phyloP scores from a whole-genome alignment of 805 yeast species.

The Soucietia sequanensis region DNA sequence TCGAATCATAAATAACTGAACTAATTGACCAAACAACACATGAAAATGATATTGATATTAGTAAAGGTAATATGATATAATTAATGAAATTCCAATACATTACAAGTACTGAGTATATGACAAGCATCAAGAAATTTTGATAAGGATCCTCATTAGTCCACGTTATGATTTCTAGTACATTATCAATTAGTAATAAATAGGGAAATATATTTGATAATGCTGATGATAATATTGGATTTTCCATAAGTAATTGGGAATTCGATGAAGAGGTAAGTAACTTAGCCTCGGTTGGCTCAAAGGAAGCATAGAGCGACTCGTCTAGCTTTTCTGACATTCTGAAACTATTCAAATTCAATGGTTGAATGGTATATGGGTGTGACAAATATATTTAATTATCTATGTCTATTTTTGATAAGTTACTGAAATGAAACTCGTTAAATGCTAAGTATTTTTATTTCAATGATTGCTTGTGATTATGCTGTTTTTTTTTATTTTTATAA shows the following conservation, averaged over 20 bases:
- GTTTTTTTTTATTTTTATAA: no score
- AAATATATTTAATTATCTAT: no score
- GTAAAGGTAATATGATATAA: slow-evolving; percentile 37
- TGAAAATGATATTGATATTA: slow-evolving; percentile 35
- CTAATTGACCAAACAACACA: slow-evolving; percentile 45
- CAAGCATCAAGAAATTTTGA: slow-evolving; percentile 43
- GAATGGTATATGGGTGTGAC: no score
- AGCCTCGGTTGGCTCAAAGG: slow-evolving; percentile 40
- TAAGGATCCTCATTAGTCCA: slow-evolving; percentile 57
- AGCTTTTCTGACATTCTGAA: slow-evolving; percentile 2
- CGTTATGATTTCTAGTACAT: slow-evolving; percentile 43
- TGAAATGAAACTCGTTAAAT: no score
- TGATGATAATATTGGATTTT: slow-evolving; percentile 45
- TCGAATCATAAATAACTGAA: slow-evolving; percentile 41
- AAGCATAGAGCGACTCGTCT: slow-evolving; percentile 15
- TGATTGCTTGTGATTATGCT: no score
- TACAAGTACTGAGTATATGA: slow-evolving; percentile 36
- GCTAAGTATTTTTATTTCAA: no score
- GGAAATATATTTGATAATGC: slow-evolving; percentile 50
- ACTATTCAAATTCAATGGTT: no score
- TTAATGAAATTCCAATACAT: slow-evolving; percentile 43
- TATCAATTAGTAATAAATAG: slow-evolving; percentile 43
- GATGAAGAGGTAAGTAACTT: slow-evolving; percentile 27
- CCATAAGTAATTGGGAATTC: slow-evolving; percentile 33
- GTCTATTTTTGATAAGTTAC: no score